Conservation (phyloP, 352 stramenopile species). For the Phytophthora nicotianae region DNA sequence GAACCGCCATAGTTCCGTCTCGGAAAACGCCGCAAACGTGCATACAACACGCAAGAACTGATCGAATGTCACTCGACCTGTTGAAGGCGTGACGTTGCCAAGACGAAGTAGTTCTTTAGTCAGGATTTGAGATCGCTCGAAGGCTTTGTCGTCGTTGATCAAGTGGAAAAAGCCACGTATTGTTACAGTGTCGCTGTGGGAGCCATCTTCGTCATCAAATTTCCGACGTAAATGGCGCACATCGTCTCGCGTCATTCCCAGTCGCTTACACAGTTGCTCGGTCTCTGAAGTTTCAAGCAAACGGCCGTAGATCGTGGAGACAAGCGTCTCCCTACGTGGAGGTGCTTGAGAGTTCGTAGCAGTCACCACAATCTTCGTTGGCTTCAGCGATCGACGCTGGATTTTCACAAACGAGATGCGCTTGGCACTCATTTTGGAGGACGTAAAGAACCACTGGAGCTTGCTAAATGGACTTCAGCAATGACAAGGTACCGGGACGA, state of each 20-base stretch:
- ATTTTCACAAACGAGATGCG: slow-evolving; percentile 28
- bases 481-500: slow-evolving; percentile 4
- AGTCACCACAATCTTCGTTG: slow-evolving; percentile 27
- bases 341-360: not conserved
- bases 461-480: not conserved
- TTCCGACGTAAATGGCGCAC: slow-evolving; percentile 38
- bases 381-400: slow-evolving; percentile 21
- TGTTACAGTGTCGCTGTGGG: slow-evolving; percentile 42
- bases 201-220: slow-evolving; percentile 48
- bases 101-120: slow-evolving; percentile 52
- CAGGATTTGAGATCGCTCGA: slow-evolving; percentile 47
- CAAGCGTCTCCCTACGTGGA: slow-evolving; percentile 6
- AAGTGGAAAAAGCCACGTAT: slow-evolving; percentile 59
- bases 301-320: slow-evolving; percentile 17
- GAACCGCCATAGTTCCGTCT: slow-evolving; percentile 59
- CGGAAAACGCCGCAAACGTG: slow-evolving; percentile 52
- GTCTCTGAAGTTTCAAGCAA: slow-evolving; percentile 34
- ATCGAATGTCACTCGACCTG: slow-evolving; percentile 56
- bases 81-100: slow-evolving; percentile 20
- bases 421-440: slow-evolving; percentile 16
- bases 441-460: not conserved
- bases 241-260: slow-evolving; percentile 42
- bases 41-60: slow-evolving; percentile 55
- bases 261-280: slow-evolving; percentile 36
- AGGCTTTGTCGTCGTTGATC: slow-evolving; percentile 43